Conservation (phyloP, 2,329 filamentous ascomycete species). For the Biscogniauxia sp. region DNA sequence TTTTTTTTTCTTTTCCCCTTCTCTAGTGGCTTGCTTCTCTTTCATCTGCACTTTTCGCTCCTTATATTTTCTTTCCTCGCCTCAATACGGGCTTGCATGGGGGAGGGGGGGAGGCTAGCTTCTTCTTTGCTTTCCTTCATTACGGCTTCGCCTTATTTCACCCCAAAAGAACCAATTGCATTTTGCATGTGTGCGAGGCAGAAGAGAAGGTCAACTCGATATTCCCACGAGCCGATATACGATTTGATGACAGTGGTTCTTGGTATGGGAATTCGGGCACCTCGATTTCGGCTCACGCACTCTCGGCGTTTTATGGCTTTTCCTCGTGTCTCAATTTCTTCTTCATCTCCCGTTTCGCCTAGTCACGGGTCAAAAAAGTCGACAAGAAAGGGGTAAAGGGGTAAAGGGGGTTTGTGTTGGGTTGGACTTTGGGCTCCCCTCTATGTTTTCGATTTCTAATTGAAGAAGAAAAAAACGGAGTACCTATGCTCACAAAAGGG, state of each 20-base stretch:
- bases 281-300: neutral
- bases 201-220: neutral
- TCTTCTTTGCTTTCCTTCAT: neutral
- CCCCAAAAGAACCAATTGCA: slow-evolving; percentile 12
- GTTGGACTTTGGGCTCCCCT: neutral
- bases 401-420: neutral
- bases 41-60: neutral
- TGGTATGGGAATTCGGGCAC: neutral
- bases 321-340: neutral
- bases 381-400: neutral
- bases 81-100: neutral
- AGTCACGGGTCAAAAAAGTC: neutral
- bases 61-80: neutral
- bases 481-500: slow-evolving; percentile 1
- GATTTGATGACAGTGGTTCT: neutral
- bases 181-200: slow-evolving; percentile 16
- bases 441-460: neutral
- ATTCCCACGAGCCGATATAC: neutral
- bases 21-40: neutral
- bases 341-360: neutral
- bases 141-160: slow-evolving; percentile 1
- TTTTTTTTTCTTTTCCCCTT: neutral
- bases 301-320: neutral
- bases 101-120: too few relatives aligned
- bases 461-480: neutral